Evolutionary conservation across 1,284 basidiomycete genomes (phyloP).

Genomic region (Leccinum subrobustum): DNA sequence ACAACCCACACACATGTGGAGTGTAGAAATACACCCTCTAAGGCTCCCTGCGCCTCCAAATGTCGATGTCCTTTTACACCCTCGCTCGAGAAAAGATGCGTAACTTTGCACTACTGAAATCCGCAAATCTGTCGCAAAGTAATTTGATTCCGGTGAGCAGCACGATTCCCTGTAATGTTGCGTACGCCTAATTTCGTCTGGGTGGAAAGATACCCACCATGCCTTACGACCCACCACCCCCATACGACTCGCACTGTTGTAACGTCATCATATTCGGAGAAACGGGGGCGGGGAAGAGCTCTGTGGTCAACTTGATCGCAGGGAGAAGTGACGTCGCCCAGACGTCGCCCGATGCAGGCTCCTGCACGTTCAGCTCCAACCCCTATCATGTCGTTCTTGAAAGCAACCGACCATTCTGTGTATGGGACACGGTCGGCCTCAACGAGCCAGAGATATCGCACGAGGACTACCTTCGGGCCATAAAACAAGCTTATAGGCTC

Average conservation of each 20-base stretch:
- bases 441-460: slow-evolving; percentile 33
- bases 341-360: slow-evolving; percentile 26
- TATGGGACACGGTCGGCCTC: slow-evolving; percentile 40
- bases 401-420: slow-evolving; percentile 9
- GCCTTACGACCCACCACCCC: slow-evolving; percentile 11
- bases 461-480: slow-evolving; percentile 27
- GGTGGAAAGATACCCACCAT: slow-evolving; percentile 7
- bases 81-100: slow-evolving; percentile 11
- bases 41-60: neutral
- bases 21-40: neutral
- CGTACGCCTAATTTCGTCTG: slow-evolving; percentile 5
- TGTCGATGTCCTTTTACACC: slow-evolving; percentile 9
- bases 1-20: slow-evolving; percentile 13
- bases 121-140: neutral
- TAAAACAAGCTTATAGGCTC: slow-evolving; percentile 33
- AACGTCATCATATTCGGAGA: slow-evolving; percentile 32
- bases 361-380: slow-evolving; percentile 24
- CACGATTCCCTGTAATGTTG: neutral
- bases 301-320: slow-evolving; percentile 31
- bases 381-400: slow-evolving; percentile 19
- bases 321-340: slow-evolving; percentile 14
- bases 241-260: slow-evolving; percentile 15
- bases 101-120: neutral
- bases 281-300: slow-evolving; percentile 29
- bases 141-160: slow-evolving; percentile 13